Evolutionary conservation across 768 basidiomycete genomes (phyloP).

Genomic region (Cyathus striatus): DNA sequence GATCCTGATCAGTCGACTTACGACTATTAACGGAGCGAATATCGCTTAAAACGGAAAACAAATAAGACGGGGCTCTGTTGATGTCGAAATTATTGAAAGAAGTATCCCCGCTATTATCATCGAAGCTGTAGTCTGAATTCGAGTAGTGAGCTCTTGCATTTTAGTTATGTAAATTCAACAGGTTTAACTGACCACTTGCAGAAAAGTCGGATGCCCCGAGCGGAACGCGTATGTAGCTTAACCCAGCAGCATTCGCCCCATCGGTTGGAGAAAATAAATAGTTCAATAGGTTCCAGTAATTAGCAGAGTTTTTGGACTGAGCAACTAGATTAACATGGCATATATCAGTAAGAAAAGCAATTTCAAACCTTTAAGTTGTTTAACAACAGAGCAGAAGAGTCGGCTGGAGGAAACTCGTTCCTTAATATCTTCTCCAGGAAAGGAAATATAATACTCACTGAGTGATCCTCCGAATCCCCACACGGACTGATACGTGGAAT

Average conservation of each 20-base stretch:
- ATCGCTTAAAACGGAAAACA: conserved; percentile 61
- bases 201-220: conserved; percentile 78
- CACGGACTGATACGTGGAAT: conserved; percentile 51
- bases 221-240: conserved; percentile 65
- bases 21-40: conserved; percentile 52
- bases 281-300: conserved; percentile 54
- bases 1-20: conserved; percentile 17
- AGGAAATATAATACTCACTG: conserved; percentile 38
- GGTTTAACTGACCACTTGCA: conserved; percentile 32
- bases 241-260: conserved; percentile 56
- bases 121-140: conserved; percentile 54
- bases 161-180: too few species aligned
- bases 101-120: conserved; percentile 58
- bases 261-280: conserved; percentile 62
- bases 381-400: conserved; percentile 61
- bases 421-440: neutral
- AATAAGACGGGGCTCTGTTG: conserved; percentile 50
- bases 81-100: conserved; percentile 55
- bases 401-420: conserved; percentile 36
- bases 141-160: too few species aligned
- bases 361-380: conserved; percentile 57
- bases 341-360: neutral
- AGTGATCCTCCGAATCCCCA: conserved; percentile 64
- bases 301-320: conserved; percentile 44
- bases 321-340: neutral